These are phyloP conservation scores for Cercospora sp. DNA, from an alignment of 2,329 filamentous ascomycete species.

Conservation along the genomic window DNA sequence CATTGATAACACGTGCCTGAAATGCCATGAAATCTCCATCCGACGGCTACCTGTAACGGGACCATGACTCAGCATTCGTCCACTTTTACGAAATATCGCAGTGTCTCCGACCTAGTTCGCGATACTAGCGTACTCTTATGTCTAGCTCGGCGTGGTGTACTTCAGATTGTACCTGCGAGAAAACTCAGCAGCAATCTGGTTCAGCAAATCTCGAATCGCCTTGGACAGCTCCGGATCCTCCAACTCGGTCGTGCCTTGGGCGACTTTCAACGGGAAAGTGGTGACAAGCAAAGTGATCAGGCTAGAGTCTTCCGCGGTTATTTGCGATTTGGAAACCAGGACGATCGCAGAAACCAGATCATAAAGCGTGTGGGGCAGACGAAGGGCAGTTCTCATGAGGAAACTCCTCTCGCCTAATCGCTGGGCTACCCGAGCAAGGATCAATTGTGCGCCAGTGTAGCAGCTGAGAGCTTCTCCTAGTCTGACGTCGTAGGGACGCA, in stretches of 20 bases:
- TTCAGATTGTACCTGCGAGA: slow-evolving; percentile 11
- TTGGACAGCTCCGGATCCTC: background rate
- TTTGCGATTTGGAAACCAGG: slow-evolving; percentile 14
- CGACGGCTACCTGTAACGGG: background rate
- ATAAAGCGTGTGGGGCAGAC: slow-evolving; percentile 4
- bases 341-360: slow-evolving; percentile 16
- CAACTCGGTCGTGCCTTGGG: slow-evolving; percentile 10
- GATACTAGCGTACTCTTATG: too few relatives aligned
- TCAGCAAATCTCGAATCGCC: background rate
- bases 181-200: slow-evolving; percentile 2
- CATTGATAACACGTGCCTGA: too few relatives aligned
- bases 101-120: background rate
- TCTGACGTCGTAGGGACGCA: slow-evolving; percentile 5
- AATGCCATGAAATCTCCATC: background rate
- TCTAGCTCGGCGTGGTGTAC: background rate
- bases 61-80: background rate
- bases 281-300: slow-evolving; percentile 18
- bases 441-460: slow-evolving; percentile 14
- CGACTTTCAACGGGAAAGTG: slow-evolving; percentile 14
- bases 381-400: slow-evolving; percentile 10
- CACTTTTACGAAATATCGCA: background rate
- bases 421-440: slow-evolving; percentile 14
- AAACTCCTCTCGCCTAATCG: slow-evolving; percentile 11
- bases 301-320: background rate
- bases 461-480: slow-evolving; percentile 17